These are phyloP conservation scores for Fragaria iinumae DNA, from an alignment of 306 rosid genomes.

Conservation along the genomic window DNA sequence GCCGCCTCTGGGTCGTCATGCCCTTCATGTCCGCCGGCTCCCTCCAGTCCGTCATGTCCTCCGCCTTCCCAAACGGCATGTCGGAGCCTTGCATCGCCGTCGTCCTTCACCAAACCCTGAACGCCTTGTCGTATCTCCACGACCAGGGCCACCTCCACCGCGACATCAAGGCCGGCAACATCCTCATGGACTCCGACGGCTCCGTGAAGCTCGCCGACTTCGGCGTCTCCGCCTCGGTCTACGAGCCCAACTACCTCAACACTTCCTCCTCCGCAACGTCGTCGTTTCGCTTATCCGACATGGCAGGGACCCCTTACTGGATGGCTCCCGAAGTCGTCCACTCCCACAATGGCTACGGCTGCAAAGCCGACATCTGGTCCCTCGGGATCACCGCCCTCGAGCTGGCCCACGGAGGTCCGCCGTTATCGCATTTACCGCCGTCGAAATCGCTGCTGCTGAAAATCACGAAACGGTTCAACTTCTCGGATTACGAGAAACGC, in stretches of 20 bases:
- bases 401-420: conserved; percentile 68
- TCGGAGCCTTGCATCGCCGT: conserved; percentile 50
- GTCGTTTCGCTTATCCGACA: conserved; percentile 38
- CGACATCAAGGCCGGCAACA: conserved; percentile 62
- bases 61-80: conserved; percentile 46
- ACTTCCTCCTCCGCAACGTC: conserved; percentile 22
- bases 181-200: conserved; percentile 53
- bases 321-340: conserved; percentile 74
- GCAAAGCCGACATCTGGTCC: conserved; percentile 70
- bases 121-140: conserved; percentile 63
- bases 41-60: conserved; percentile 50
- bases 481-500: conserved; percentile 45
- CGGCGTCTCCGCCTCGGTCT: conserved; percentile 55
- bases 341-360: conserved; percentile 52
- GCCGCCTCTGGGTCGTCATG: conserved; percentile 70
- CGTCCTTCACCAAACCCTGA: conserved; percentile 46
- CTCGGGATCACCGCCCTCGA: conserved; percentile 67
- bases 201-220: conserved; percentile 51
- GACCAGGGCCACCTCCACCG: conserved; percentile 61
- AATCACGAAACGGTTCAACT: conserved; percentile 49
- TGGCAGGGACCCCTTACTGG: conserved; percentile 64
- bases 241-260: conserved; percentile 26
- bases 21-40: conserved; percentile 70
- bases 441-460: conserved; percentile 52
- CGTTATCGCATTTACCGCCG: conserved; percentile 58